Evolutionary conservation across 1,284 basidiomycete genomes (phyloP).

Genomic region (Athelia sp.): DNA sequence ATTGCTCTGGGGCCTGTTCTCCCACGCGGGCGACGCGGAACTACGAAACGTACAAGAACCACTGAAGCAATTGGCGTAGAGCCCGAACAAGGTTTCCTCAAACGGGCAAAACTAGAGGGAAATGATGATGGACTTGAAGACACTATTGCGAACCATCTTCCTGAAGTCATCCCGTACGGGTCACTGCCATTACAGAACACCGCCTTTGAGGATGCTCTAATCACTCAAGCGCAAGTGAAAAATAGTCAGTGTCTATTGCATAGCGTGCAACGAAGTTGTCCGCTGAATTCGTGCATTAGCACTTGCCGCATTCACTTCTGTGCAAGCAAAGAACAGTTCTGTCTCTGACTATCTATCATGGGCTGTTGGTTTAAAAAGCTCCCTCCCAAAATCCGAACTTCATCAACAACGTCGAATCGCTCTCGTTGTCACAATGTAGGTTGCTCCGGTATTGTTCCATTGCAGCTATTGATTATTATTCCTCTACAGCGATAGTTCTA

Average conservation of each 20-base stretch:
- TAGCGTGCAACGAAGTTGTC: not conserved
- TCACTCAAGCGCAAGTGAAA: slow-evolving; percentile 22
- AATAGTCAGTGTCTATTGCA: slow-evolving; percentile 24
- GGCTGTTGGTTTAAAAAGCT: not conserved
- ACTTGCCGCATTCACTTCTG: slow-evolving; percentile 24
- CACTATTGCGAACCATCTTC: slow-evolving; percentile 21
- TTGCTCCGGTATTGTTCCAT: slow-evolving; percentile 5
- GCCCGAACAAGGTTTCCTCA: not conserved
- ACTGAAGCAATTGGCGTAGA: not conserved
- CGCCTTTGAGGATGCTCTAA: slow-evolving; percentile 18
- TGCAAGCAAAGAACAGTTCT: not conserved
- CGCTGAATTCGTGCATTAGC: slow-evolving; percentile 13
- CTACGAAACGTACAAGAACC: slow-evolving; percentile 2
- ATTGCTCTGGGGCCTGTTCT: slow-evolving; percentile 16
- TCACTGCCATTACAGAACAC: slow-evolving; percentile 12
- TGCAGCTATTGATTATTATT: not conserved
- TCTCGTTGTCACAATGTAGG: slow-evolving; percentile 28
- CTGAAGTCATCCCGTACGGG: slow-evolving; percentile 24
- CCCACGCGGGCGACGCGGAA: slow-evolving; percentile 7
- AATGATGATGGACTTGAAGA: not conserved
- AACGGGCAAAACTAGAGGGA: not conserved
- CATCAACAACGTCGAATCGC: slow-evolving; percentile 18
- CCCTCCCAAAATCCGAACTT: slow-evolving; percentile 7
- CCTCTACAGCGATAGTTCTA: not conserved
- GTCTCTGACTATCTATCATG: not conserved